A percentile compares a stretch with the other conserved stretches of the same genome.
Evolutionary conservation across 2,329 filamentous ascomycete genomes (phyloP).

Genomic region (Chaetomiaceae sp.): DNA sequence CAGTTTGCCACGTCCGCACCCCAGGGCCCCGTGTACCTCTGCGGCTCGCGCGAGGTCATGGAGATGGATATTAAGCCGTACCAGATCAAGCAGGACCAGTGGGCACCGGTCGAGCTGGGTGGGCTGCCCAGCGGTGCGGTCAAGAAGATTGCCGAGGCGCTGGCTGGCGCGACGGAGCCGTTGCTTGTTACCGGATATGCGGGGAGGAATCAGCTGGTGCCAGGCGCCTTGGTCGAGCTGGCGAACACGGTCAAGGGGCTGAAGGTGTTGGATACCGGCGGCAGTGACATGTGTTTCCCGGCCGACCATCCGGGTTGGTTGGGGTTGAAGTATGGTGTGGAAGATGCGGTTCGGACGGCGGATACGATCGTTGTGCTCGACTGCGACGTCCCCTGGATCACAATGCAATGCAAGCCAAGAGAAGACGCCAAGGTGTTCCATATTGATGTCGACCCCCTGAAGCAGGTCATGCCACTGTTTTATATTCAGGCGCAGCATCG

Average conservation of each 20-base stretch:
- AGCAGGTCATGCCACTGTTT: conserved; percentile 69
- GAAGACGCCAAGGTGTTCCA: conserved; percentile 55
- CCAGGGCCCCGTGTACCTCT: conserved; percentile 74
- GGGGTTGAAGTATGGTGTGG: conserved; percentile 68
- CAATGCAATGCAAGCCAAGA: conserved; percentile 61
- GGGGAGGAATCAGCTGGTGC: conserved; percentile 63
- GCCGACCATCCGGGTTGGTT: conserved; percentile 64
- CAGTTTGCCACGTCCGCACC: conserved; percentile 77
- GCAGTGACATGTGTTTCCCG: conserved; percentile 78
- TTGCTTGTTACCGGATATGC: conserved; percentile 67
- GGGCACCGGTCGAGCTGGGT: conserved; percentile 66
- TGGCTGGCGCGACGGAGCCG: conserved; percentile 61
- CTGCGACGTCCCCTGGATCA: conserved; percentile 91
- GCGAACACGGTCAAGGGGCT: conserved; percentile 65
- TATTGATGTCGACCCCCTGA: conserved; percentile 61
- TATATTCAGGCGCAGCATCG: conserved; percentile 64
- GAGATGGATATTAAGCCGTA: conserved; percentile 78
- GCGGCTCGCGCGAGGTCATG: conserved; percentile 75
- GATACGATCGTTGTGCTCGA: conserved; percentile 83
- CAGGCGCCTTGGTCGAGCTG: conserved; percentile 59
- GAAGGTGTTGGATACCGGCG: conserved; percentile 69
- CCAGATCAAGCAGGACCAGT: conserved; percentile 61
- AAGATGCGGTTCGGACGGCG: conserved; percentile 68
- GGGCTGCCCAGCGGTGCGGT: conserved; percentile 52
- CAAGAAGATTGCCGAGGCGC: conserved; percentile 55